Base-by-base conservation (phyloP, 495 filamentous ascomycete species). In the Choiromyces venosus region DNA sequence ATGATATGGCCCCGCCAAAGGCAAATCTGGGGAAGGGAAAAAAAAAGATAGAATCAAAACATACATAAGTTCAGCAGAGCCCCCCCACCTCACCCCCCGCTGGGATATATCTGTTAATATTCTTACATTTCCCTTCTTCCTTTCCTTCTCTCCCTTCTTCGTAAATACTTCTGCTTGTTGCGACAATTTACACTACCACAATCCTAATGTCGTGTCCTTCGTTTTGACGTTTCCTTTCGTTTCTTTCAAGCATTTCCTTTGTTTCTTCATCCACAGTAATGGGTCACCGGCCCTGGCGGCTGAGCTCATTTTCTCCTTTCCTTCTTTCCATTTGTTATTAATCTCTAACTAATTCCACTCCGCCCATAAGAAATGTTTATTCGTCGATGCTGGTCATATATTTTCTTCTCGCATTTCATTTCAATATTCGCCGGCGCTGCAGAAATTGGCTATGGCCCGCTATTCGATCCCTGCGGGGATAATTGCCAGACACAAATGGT, bases 401-500 rank as follows among this genome's bases (percentile, higher is more conserved):
- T 61, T 16, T 14, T 61, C 29, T 61, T 61, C 52, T 61, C 52
- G 2, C 52, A 33, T 29, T 6, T 33, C 10, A 33, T 61, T 10
- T 33, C 25, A 16, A 29, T 61, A 18, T 33, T 37, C 66, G 33
- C 56, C 37, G 35, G 7, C 38, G 70, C 77, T 19, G 77, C 78
- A 9, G 77, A 79, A 37, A 68, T 79, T n/a, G 78, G 78, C 25
- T 80, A 80, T 69, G 78, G 78, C 12, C 78, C 78, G 6, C 39
- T 42, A 5, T 80, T 80, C 61, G 74, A 80, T 39, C 38, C 70
- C 36, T 80, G 78, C 35, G 78, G 78, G 6, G 78, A 80, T 36
- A 80, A 80, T 37, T 80, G 78, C 37, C 78, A 80, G 66, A 80
- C 78, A 12, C 67, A 76, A 66, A 73, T 80, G 71, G 78, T 80